Evolutionary conservation across 352 stramenopile species (phyloP).

Genomic region (Nothophytophthora sp.): DNA sequence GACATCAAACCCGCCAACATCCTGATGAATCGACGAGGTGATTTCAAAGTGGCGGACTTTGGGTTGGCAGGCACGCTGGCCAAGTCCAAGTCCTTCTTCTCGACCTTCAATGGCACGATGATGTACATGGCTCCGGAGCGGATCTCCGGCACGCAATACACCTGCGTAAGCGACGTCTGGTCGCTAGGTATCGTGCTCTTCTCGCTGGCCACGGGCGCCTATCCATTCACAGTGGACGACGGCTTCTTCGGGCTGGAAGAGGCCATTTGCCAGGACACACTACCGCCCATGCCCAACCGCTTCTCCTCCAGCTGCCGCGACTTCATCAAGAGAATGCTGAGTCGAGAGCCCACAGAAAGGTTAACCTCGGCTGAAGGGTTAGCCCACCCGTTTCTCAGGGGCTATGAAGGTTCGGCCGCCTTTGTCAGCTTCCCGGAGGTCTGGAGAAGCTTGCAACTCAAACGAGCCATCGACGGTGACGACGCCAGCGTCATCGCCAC

Average conservation of each 20-base stretch:
- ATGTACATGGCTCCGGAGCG: constrained; percentile 96
- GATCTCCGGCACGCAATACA: constrained; percentile 88
- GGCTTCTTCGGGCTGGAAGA: constrained; percentile 87
- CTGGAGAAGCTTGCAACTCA: constrained; percentile 44
- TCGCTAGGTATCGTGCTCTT: constrained; percentile 78
- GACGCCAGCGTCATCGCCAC: constrained; percentile 30
- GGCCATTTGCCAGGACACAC: constrained; percentile 72
- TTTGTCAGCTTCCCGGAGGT: constrained; percentile 34
- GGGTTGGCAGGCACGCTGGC: constrained; percentile 74
- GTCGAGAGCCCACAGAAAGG: constrained; percentile 80
- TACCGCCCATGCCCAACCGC: constrained; percentile 71
- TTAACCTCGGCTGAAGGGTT: constrained; percentile 88
- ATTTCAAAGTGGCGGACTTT: constrained; percentile 90
- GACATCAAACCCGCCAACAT: constrained; percentile 93
- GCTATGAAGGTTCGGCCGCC: constrained; percentile 34
- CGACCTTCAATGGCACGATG: constrained; percentile 90
- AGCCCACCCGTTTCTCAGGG: constrained; percentile 86
- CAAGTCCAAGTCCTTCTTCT: constrained; percentile 81
- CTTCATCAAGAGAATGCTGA: constrained; percentile 92
- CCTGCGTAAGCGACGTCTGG: constrained; percentile 79
- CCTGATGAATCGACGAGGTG: constrained; percentile 77
- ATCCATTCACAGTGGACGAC: constrained; percentile 75
- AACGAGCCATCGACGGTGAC: constrained; percentile 19
- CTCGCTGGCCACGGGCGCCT: constrained; percentile 58
- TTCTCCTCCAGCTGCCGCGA: constrained; percentile 91